Conservation (phyloP, 371 early-diverging fungal genomes). For the Saksenaea oblongispora region DNA sequence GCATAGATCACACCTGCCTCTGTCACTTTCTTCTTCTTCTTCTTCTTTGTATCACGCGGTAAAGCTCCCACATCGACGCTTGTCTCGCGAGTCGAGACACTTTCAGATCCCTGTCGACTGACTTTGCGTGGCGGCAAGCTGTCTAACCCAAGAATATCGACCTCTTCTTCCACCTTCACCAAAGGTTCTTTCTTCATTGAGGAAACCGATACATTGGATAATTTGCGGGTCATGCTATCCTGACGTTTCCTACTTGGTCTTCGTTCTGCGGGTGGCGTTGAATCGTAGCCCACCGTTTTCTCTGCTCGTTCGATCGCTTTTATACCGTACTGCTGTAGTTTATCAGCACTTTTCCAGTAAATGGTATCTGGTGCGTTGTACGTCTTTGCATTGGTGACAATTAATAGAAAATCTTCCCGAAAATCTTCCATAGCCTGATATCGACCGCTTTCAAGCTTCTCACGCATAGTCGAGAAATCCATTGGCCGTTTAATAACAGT, state of each 20-base stretch:
- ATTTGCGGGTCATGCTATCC: conserved; percentile 3
- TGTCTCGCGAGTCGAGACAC: conserved; percentile 19
- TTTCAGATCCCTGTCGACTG: conserved; percentile 30
- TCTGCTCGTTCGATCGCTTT: conserved; percentile 64
- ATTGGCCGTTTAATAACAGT: conserved; percentile 71
- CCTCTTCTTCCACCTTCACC: conserved; percentile 48
- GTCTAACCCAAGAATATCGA: conserved; percentile 56
- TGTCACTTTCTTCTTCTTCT: conserved; percentile 49
- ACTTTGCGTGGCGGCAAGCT: conserved; percentile 29
- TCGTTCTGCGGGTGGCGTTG: conserved; percentile 11
- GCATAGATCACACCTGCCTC: conserved; percentile 47
- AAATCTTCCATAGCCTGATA: conserved; percentile 59
- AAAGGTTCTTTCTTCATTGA: conserved; percentile 21
- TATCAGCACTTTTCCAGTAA: conserved; percentile 73
- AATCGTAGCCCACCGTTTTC: conserved; percentile 48
- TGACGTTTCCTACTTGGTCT: conserved; percentile 6
- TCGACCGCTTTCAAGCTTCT: conserved; percentile 50
- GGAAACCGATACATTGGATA: conserved; percentile 1
- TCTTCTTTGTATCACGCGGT: conserved; percentile 31
- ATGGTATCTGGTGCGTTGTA: conserved; percentile 77
- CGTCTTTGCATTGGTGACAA: conserved; percentile 68
- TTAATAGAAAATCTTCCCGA: conserved; percentile 64
- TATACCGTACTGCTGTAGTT: conserved; percentile 57
- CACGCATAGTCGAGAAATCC: conserved; percentile 71
- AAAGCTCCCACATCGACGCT: conserved; percentile 30